Evolutionary conservation across 768 basidiomycete genomes (phyloP).

Genomic region (Crassisporium funariophilum): DNA sequence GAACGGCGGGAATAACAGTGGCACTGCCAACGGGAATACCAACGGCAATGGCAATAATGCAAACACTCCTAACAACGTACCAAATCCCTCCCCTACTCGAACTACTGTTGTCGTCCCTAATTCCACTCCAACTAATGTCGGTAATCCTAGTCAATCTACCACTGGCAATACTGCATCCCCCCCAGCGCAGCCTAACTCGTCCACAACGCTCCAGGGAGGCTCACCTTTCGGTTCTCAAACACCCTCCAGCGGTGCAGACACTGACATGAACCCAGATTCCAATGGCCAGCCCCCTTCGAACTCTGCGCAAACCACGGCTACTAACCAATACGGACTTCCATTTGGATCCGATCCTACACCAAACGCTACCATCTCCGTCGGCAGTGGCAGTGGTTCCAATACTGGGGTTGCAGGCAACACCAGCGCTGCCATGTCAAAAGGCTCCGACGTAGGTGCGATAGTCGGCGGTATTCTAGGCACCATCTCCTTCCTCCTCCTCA

Average conservation of each 20-base stretch:
- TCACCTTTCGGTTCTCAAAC: too few relatives aligned
- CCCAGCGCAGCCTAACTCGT: too few relatives aligned
- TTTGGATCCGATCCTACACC: too few relatives aligned
- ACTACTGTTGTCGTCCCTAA: neutral
- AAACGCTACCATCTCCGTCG: conserved; percentile 1
- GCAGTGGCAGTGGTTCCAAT: neutral
- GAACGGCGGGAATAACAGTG: neutral
- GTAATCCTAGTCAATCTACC: neutral
- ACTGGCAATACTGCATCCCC: too few relatives aligned
- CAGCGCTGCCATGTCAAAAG: conserved; percentile 5
- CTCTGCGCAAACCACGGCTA: too few relatives aligned
- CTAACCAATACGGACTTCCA: too few relatives aligned
- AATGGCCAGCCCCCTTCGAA: too few relatives aligned
- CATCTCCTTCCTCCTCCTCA: conserved; percentile 38
- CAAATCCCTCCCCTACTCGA: neutral
- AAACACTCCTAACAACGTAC: neutral
- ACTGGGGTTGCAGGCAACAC: conserved; percentile 4
- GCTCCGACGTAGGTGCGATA: conserved; percentile 44
- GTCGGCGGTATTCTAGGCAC: conserved; percentile 58
- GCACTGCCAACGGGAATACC: too few relatives aligned
- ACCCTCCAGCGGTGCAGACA: too few relatives aligned
- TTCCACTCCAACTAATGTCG: neutral
- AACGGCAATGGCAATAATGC: neutral
- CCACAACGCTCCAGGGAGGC: too few relatives aligned
- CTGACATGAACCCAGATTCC: too few relatives aligned